phyloP scores from a whole-genome alignment of 2,329 filamentous ascomycete genomes.

The Paecilomyces formosus region DNA sequence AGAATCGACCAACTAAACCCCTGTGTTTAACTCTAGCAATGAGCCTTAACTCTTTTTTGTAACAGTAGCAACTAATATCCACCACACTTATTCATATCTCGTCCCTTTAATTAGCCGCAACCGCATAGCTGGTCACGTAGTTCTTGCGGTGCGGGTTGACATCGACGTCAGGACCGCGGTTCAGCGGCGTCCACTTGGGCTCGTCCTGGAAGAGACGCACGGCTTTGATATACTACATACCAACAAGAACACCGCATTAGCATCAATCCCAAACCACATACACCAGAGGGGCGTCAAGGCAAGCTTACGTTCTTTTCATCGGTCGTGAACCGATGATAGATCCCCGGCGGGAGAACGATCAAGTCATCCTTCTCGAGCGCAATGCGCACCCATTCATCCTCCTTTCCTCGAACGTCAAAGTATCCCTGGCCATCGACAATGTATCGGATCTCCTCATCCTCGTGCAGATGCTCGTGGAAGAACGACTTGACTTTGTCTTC shows the following conservation, averaged over 20 bases:
- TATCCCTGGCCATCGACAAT: conserved; percentile 82
- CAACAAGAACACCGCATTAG: conserved; percentile 3
- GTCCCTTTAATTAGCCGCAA: conserved; percentile 16
- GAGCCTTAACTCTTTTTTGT: neutral
- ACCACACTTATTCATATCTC: neutral
- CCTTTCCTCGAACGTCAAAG: conserved; percentile 80
- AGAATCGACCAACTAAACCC: neutral
- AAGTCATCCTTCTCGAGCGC: conserved; percentile 77
- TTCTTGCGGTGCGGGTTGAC: conserved; percentile 68
- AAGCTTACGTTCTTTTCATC: conserved; percentile 76
- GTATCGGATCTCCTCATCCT: conserved; percentile 97
- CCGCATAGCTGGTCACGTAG: conserved; percentile 52
- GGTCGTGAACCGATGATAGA: conserved; percentile 96
- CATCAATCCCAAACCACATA: neutral
- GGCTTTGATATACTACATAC: conserved; percentile 77
- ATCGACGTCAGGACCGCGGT: conserved; percentile 71
- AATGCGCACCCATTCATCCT: conserved; percentile 85
- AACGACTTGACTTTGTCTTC: conserved; percentile 91
- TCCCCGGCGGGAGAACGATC: conserved; percentile 87
- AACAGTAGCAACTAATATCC: neutral
- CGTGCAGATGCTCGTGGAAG: conserved; percentile 92
- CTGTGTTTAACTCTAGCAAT: neutral
- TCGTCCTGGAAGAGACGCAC: conserved; percentile 98
- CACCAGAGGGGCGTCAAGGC: too few relatives aligned
- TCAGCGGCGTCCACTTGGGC: conserved; percentile 94